Evolutionary conservation across 352 stramenopile genomes (phyloP).

Genomic region (Pythium grandisporangium): DNA sequence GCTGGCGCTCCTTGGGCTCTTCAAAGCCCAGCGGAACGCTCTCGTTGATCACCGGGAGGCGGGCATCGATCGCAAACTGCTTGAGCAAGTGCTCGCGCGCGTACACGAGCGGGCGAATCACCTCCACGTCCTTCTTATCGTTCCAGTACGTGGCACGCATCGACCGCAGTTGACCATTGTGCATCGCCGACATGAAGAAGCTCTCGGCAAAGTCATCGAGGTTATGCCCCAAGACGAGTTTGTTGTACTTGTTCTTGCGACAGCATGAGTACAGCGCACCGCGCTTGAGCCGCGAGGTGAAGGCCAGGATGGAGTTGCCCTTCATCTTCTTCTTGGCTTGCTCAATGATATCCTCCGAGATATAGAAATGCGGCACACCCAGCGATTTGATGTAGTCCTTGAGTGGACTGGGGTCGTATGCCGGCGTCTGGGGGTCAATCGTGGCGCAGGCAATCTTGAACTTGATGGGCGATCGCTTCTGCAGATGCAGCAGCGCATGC

Average conservation of each 20-base stretch:
- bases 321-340: conserved; percentile 58
- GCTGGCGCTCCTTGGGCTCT: conserved; percentile 89
- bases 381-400: conserved; percentile 91
- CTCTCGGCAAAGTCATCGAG: conserved; percentile 94
- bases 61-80: conserved; percentile 35
- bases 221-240: conserved; percentile 78
- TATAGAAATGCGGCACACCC: conserved; percentile 89
- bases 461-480: conserved; percentile 83
- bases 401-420: conserved; percentile 91
- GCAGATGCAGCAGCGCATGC: conserved; percentile 88
- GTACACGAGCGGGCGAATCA: conserved; percentile 93
- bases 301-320: conserved; percentile 83
- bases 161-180: conserved; percentile 49
- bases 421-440: conserved; percentile 91
- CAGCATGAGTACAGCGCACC: conserved; percentile 31
- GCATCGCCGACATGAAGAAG: conserved; percentile 94
- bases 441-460: conserved; percentile 92
- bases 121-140: conserved; percentile 84
- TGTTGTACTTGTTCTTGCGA: conserved; percentile 20
- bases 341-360: conserved; percentile 78
- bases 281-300: conserved; percentile 92
- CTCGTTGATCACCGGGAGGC: conserved; percentile 95
- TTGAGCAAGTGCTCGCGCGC: conserved; percentile 87
- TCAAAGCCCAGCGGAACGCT: conserved; percentile 97
- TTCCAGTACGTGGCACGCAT: conserved; percentile 97